Conservation (phyloP, 148 eudicot species). For the Bassia scoparia region DNA sequence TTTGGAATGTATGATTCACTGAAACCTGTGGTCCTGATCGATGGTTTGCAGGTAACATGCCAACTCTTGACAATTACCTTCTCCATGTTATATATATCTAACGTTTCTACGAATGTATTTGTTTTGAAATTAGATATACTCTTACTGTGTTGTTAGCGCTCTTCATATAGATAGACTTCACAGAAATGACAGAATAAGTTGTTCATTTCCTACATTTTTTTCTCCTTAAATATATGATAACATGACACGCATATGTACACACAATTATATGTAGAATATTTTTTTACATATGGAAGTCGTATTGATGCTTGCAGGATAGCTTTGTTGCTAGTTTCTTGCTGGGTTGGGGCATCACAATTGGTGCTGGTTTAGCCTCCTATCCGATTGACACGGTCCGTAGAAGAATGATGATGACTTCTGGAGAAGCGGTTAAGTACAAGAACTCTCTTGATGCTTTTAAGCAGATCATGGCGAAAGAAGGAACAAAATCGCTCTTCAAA, state of each 20-base stretch:
- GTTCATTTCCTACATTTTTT: too few relatives aligned
- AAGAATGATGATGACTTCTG: constrained; percentile 78
- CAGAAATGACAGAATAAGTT: too few relatives aligned
- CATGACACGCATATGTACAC: too few relatives aligned
- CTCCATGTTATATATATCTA: not conserved
- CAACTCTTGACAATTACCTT: not conserved
- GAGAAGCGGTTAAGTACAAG: constrained; percentile 70
- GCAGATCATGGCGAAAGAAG: constrained; percentile 62
- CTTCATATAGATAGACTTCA: too few relatives aligned
- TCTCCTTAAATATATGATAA: too few relatives aligned
- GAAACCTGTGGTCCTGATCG: constrained; percentile 64
- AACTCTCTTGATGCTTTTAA: constrained; percentile 51
- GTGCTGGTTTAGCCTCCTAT: constrained; percentile 63
- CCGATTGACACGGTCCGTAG: constrained; percentile 66
- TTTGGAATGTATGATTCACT: constrained; percentile 80
- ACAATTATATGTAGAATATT: too few relatives aligned
- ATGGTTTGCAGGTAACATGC: constrained; percentile 46
- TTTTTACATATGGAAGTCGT: not conserved
- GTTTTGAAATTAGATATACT: not conserved
- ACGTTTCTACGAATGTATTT: not conserved
- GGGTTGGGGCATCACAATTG: constrained; percentile 66
- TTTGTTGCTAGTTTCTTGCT: constrained; percentile 67
- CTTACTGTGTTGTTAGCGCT: not conserved
- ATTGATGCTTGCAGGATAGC: constrained; percentile 47
- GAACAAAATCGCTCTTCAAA: constrained; percentile 56